Conservation (phyloP, 257 asterid species). For the Orobanche coerulescens region DNA sequence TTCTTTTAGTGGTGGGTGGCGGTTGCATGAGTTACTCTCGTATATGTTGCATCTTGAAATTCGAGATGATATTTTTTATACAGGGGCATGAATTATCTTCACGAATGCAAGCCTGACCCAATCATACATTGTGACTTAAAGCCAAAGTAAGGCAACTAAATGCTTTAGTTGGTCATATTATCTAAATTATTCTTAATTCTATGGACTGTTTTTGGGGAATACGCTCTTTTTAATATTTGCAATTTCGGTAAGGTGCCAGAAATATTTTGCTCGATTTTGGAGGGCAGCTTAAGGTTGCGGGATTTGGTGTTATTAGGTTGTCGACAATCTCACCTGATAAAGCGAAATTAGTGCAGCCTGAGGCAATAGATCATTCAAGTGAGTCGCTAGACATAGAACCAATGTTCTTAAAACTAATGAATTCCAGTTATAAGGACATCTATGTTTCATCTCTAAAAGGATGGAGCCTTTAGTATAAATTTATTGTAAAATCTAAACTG, state of each 20-base stretch:
- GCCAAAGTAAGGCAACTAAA: slow-evolving; percentile 92
- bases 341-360: slow-evolving; percentile 70
- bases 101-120: slow-evolving; percentile 95
- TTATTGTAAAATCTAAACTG: background rate
- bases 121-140: slow-evolving; percentile 80
- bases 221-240: slow-evolving; percentile 47
- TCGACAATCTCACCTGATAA: slow-evolving; percentile 63
- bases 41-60: slow-evolving; percentile 11
- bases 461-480: background rate
- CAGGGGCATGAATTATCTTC: slow-evolving; percentile 99
- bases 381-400: slow-evolving; percentile 24
- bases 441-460: background rate
- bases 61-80: slow-evolving; percentile 5
- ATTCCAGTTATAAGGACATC: background rate
- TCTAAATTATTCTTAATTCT: background rate
- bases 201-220: slow-evolving; percentile 11
- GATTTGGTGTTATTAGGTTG: slow-evolving; percentile 69
- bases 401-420: background rate
- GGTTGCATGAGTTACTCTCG: too few species aligned
- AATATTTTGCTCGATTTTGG: slow-evolving; percentile 98
- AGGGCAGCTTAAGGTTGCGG: slow-evolving; percentile 92
- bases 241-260: slow-evolving; percentile 97
- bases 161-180: slow-evolving; percentile 35
- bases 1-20: background rate
- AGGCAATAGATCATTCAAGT: slow-evolving; percentile 71